Base-by-base conservation (phyloP, 1,284 basidiomycete genomes). In the Cutaneotrichosporon spelunceum region DNA sequence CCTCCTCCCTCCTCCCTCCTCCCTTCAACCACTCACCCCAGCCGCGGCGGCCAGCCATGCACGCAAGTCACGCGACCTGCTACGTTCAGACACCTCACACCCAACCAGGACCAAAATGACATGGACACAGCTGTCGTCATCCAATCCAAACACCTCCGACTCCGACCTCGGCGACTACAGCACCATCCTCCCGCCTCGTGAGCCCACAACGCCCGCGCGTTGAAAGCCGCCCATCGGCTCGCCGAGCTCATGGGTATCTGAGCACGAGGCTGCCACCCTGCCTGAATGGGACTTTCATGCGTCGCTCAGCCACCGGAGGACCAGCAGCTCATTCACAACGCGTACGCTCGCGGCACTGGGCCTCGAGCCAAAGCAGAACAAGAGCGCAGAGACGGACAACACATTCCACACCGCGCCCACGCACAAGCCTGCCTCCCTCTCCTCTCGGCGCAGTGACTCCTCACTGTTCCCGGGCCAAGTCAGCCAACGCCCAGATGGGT, bases 211-310 rank as follows among this genome's bases (percentile, higher is more conserved):
- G 2, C 56, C 44, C 16, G 34, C 26, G 14, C 27, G 23, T 23
- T 33, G 39, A n/a, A 29, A 27, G 21, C 50, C 48, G 4, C 56
- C 26, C 19, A 29, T 39, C 29, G 59, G 59, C 16, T 44, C 33
- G 13, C 59, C 53, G 9, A 60, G 53, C 33, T 60, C 59, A 21
- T 60, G 59, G 59, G 48, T 60, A 2, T 30, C 47, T n/a, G 54
- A 54, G 14, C 57, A 42, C 6, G 56, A 36, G 14, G 19, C n/a
- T 21, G 33, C 45, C 7, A 48, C 42, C 14, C 16, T 39, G 45
- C 64, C 45, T 55, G 60, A 53, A 19, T 67, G 30, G 63, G 62
- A 34, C 34, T 65, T n/a, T 59, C 42, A 27, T 24, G 30, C 39
- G 14, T 47, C 33, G 14, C 23, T 49, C 39, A 54, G 47, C 6